Evolutionary conservation across 805 yeast genomes (phyloP), one percentile per base, ranked within the genome.

Genomic region (Suhomyces kilbournensis): DNA sequence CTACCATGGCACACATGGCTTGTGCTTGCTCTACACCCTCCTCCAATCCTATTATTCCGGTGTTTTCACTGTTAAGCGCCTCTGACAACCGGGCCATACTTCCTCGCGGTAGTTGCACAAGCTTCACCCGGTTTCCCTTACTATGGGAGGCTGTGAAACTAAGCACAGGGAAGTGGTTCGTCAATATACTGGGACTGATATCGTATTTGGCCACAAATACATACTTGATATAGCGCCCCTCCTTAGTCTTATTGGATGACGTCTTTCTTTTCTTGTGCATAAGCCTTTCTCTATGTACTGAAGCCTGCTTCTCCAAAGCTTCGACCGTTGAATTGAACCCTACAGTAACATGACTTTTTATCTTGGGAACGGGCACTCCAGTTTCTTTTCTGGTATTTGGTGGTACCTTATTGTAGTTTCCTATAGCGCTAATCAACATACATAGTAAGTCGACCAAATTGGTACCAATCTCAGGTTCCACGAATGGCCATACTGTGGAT

Each of bases 141-240:
- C 70, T 60, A 20, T 47, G 47, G 0, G 77, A 71, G 0, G 87
- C 76, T 23, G 81, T 70, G 50, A 68, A 77, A 23, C 82, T 65
- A 35, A 87, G 64, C 2, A 79, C 68, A 0, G 93, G 93, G 42
- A 86, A 74, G 47, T 81, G 85, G 54, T 79, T 77, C 4, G 80
- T 69, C 40, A 86, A 59, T 1, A 86, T 67, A 1, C 68, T 56
- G 1, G 88, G 83, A 10, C 67, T 64, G 3, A 79, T 74, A 53
- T 84, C 88, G n/a, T 70, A 65, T 56, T 79, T 83, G 56, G 88
- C 82, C 15, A 84, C 87, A 66, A 86, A 83, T 4, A 86, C 75
- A 54, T 74, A 76, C 46, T 64, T 66, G 12, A 74, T 57, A 40
- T 60, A 60, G 23, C 39, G 14, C 25, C 26, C 26, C 15, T 38